Base-by-base conservation (phyloP, 148 eudicot species). In the Selenicereus undatus region DNA sequence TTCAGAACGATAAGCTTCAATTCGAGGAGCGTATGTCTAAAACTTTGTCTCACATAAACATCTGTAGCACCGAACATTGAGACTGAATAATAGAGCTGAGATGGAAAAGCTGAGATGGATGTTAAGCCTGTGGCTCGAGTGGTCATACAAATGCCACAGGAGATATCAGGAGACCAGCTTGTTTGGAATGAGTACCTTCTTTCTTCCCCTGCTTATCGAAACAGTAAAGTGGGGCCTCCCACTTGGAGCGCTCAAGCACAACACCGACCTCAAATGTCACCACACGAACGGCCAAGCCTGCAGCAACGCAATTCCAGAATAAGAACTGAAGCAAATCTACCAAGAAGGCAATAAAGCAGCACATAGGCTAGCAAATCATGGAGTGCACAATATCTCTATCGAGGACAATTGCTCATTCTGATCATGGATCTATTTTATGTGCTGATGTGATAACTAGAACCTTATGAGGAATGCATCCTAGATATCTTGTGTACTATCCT, bases 261-360 rank as follows among this genome's bases (percentile, higher is more conserved):
- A 88, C 91, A 39, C 91, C 91, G 43, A 87, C 91, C 81, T 89
- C 91, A 71, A 89, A 87, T 13, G 87, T 87, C 88, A 89, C 86
- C 1, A 89, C 90, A 71, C 86, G 90, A 77, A 87, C 89, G 0
- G 62, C 62, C 62, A 56, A 56, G 12, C 91, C 91, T 88, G 88
- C 32, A 65, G 1, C 13, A 8, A 11, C 0, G 32, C 30, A 27
- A 65, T 24, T 26, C 30, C 20, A 64, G 71, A 27, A 26, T 65
- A 8, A 65, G 71, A n/a, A 65, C 16, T 24, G 6, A 26, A 65
- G 29, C 14, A n/a, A 24, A 65, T n/a, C 32, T 39, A 39, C 5
- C 0, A 3, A 65, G 71, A 65, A 65, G 14, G 16, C 13, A 65
- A 65, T 65, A 5, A 65, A 65, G 32, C 71, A 65, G 12, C 29